Evolutionary conservation across 1,284 basidiomycete species (phyloP).

Genomic region (Cryptococcus sp.): DNA sequence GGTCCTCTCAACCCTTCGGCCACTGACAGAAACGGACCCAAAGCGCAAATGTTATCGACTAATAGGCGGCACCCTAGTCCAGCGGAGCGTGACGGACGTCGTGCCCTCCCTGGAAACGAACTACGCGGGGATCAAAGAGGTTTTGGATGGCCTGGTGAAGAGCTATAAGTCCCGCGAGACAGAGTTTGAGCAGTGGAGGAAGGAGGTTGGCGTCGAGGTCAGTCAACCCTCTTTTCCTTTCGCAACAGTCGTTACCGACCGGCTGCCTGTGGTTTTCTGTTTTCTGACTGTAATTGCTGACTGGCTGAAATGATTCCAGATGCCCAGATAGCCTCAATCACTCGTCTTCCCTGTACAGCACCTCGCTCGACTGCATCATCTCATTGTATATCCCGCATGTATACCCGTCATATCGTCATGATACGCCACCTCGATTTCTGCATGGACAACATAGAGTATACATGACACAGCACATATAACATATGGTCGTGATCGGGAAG

Average conservation of each 20-base stretch:
- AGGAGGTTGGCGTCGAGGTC: constrained; percentile 73
- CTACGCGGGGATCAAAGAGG: constrained; percentile 79
- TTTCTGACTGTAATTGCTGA: too few species aligned
- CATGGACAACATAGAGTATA: too few species aligned
- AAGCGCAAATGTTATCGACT: constrained; percentile 93
- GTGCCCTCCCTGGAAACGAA: constrained; percentile 86
- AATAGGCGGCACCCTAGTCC: constrained; percentile 93
- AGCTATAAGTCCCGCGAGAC: constrained; percentile 86
- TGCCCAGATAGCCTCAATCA: too few species aligned
- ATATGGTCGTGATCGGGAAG: too few species aligned
- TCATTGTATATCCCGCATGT: not conserved
- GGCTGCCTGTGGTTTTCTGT: too few species aligned
- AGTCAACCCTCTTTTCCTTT: constrained; percentile 9
- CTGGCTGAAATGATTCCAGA: too few species aligned
- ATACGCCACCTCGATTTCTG: too few species aligned
- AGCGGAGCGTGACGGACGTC: constrained; percentile 94
- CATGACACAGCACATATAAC: too few species aligned
- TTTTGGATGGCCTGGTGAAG: constrained; percentile 71
- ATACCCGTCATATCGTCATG: not conserved
- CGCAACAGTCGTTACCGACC: too few species aligned
- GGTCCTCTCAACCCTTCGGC: constrained; percentile 80
- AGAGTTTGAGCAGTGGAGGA: constrained; percentile 79
- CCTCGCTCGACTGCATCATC: too few species aligned
- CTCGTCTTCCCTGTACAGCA: too few species aligned
- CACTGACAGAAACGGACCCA: constrained; percentile 71